Evolutionary conservation across 345 rosid species (phyloP).

Genomic region (Isatis tinctoria): DNA sequence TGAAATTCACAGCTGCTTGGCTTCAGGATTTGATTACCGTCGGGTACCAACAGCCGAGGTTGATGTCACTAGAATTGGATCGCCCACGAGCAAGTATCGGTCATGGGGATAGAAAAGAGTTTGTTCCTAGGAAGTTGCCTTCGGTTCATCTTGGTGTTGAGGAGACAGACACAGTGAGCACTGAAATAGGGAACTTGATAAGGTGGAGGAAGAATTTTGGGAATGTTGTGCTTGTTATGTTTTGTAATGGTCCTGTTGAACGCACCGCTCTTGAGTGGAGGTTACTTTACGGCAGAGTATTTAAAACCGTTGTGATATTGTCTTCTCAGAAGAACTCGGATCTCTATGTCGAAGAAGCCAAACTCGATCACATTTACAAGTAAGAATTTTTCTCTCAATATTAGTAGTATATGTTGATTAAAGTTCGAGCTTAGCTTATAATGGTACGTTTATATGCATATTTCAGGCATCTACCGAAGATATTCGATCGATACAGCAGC

Average conservation of each 20-base stretch:
- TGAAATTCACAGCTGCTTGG: conserved; percentile 94
- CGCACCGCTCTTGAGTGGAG: conserved; percentile 98
- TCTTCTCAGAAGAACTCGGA: conserved; percentile 66
- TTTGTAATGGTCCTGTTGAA: conserved; percentile 86
- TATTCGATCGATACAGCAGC: conserved; percentile 62
- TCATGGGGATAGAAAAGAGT: conserved; percentile 90
- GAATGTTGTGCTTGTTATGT: conserved; percentile 91
- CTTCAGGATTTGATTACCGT: conserved; percentile 94
- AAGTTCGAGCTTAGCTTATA: conserved; percentile 6
- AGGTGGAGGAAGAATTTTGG: conserved; percentile 96
- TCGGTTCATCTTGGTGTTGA: conserved; percentile 97
- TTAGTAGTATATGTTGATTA: background rate
- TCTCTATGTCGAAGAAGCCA: conserved; percentile 80
- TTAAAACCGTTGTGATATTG: conserved; percentile 85
- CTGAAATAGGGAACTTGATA: conserved; percentile 89
- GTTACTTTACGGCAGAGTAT: conserved; percentile 90
- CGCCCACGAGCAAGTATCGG: conserved; percentile 74
- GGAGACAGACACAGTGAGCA: conserved; percentile 83
- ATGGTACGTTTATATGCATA: conserved; percentile 13
- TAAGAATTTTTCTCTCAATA: conserved; percentile 32
- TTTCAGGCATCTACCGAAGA: conserved; percentile 72
- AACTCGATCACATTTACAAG: conserved; percentile 76
- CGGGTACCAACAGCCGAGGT: conserved; percentile 95
- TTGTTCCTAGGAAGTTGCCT: conserved; percentile 77
- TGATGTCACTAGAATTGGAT: conserved; percentile 90